phyloP scores from a whole-genome alignment of 176 grass and related monocot genomes.

The Triticum dicoccoides region DNA sequence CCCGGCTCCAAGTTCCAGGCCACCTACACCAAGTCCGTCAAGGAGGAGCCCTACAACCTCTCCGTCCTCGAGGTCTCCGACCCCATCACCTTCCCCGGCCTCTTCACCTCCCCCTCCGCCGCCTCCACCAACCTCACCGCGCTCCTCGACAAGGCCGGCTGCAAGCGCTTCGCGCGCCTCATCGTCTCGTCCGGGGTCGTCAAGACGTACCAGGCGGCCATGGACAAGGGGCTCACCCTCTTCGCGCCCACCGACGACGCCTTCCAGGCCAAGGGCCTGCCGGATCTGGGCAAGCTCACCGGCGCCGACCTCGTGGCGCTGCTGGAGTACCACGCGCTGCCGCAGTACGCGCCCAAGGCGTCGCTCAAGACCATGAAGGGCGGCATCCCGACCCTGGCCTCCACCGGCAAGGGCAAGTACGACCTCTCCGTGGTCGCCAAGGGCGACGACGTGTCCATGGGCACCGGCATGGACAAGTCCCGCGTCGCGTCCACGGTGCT shows the following conservation, averaged over 20 bases:
- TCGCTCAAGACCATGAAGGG: slow-evolving; percentile 77
- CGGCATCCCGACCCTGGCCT: slow-evolving; percentile 63
- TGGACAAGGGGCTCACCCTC: slow-evolving; percentile 87
- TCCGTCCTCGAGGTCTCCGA: slow-evolving; percentile 86
- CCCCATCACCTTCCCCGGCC: slow-evolving; percentile 84
- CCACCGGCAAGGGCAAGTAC: slow-evolving; percentile 68
- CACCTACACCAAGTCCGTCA: slow-evolving; percentile 73
- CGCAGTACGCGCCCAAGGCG: slow-evolving; percentile 83
- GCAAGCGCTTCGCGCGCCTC: slow-evolving; percentile 81
- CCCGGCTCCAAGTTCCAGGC: slow-evolving; percentile 74
- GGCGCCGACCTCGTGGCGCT: slow-evolving; percentile 80
- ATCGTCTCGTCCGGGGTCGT: slow-evolving; percentile 73
- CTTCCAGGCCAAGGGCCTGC: slow-evolving; percentile 66
- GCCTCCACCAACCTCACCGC: slow-evolving; percentile 70
- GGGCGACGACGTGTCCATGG: slow-evolving; percentile 82
- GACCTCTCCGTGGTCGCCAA: slow-evolving; percentile 67
- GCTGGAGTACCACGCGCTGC: slow-evolving; percentile 91
- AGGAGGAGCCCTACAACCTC: slow-evolving; percentile 80
- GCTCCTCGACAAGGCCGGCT: slow-evolving; percentile 90
- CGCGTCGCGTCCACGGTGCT: slow-evolving; percentile 82
- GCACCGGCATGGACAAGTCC: slow-evolving; percentile 80
- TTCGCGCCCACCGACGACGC: slow-evolving; percentile 94
- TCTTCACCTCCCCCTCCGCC: slow-evolving; percentile 55
- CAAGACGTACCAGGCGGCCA: slow-evolving; percentile 78
- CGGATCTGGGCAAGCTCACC: slow-evolving; percentile 71